Conservation (phyloP, 208 protist genomes). For the Lotmaria passim region DNA sequence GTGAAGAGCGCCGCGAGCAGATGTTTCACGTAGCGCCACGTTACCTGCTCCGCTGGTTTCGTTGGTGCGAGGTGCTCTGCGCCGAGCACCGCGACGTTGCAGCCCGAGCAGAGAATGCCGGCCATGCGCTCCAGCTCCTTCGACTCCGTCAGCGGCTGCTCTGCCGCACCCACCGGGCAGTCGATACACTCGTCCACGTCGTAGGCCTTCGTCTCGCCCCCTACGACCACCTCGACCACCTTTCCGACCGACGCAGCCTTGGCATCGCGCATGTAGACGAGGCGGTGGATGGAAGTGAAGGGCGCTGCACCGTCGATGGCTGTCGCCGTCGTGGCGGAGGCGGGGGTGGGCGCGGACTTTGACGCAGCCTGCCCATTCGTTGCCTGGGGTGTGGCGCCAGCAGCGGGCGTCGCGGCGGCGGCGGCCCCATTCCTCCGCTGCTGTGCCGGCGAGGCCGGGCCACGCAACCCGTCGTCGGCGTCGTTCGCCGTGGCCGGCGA, state of each 20-base stretch:
- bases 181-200: slow-evolving; percentile 65
- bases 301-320: slow-evolving; percentile 2
- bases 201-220: slow-evolving; percentile 47
- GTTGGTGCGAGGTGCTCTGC: slow-evolving; percentile 42
- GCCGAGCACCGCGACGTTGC: slow-evolving; percentile 52
- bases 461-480: background rate
- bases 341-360: background rate
- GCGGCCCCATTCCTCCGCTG: background rate
- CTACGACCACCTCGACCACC: slow-evolving; percentile 43
- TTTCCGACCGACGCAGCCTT: slow-evolving; percentile 27
- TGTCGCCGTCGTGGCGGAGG: background rate
- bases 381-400: background rate
- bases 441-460: slow-evolving; percentile 1
- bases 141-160: slow-evolving; percentile 24
- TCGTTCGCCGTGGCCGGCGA: slow-evolving; percentile 12
- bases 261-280: slow-evolving; percentile 49
- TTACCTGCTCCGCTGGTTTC: slow-evolving; percentile 36
- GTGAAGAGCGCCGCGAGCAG: slow-evolving; percentile 37
- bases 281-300: slow-evolving; percentile 56
- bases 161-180: slow-evolving; percentile 10
- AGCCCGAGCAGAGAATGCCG: slow-evolving; percentile 39
- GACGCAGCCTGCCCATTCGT: background rate
- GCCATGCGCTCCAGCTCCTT: slow-evolving; percentile 52
- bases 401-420: background rate
- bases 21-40: slow-evolving; percentile 50